Base-by-base conservation (phyloP, 225 moss, liverwort and hornwort species). In the Physcomitrellopsis africana region DNA sequence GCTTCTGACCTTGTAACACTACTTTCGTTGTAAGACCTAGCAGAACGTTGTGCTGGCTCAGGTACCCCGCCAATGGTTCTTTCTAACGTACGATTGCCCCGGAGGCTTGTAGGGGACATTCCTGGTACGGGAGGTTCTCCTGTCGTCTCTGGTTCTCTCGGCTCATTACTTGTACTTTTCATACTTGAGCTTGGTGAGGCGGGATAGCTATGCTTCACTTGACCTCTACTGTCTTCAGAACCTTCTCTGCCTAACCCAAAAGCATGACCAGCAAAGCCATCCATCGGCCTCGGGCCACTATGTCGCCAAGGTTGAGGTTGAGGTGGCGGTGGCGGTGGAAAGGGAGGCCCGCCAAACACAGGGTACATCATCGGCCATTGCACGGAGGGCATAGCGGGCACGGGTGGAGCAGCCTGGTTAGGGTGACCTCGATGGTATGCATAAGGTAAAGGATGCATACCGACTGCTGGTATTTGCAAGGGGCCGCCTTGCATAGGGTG, bases 91-190 rank as follows among this genome's bases (percentile, higher is more conserved):
- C 22, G 19, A 60, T 13, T 60, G 49, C n/a, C 65, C 29, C 57
- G 70, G 0, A 60, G 59, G 70, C 70, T 69, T 14, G 49, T 45
- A 74, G 84, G 84, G 13, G 84, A 85, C 64, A 85, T 49, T 60
- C 84, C 84, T 18, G 84, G 84, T 46, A 85, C 81, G 48, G 84
- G 81, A 18, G 84, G 84, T 71, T 85, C 81, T 27, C 47, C 62
- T 26, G 72, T 54, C 55, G 49, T 59, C 65, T 78, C 84, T 42
- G 48, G 41, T 44, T 81, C 81, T 51, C 27, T 44, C 10, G 65
- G n/a, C 69, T 85, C 75, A 7, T 10, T 45, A 23, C 43, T 62
- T 45, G 42, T 22, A 15, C 42, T 22, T 64, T 78, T 78, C 8
- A 22, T 42, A 54, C 46, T 81, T 9, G 15, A 43, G 52, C 41